A percentile compares a stretch with the other conserved stretches of the same genome.
These are phyloP conservation scores for Cucumis melo DNA, from an alignment of 306 rosid genomes.

Conservation along the genomic window DNA sequence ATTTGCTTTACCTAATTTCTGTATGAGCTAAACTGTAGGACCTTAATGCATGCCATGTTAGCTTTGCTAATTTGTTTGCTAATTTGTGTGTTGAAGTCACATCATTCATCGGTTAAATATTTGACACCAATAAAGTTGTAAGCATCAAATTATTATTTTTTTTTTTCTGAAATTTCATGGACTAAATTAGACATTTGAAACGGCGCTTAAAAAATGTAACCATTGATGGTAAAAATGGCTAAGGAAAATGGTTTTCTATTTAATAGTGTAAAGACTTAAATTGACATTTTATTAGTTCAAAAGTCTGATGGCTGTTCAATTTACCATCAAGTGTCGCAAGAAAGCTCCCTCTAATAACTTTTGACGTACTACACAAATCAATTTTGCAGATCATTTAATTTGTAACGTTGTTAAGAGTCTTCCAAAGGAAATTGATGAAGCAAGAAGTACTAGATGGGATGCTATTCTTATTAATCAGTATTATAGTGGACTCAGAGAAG, in stretches of 20 bases:
- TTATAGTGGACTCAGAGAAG: constrained; percentile 73
- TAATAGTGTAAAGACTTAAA: background rate
- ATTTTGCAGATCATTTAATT: constrained; percentile 53
- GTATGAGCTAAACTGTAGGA: background rate
- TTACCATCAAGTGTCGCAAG: background rate
- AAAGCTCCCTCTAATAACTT: background rate
- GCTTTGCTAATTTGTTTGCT: background rate
- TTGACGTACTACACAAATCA: background rate
- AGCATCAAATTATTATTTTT: background rate
- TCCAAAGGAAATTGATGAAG: constrained; percentile 58
- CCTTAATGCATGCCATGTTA: background rate
- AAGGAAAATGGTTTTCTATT: background rate
- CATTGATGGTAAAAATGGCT: background rate
- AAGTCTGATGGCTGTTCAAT: background rate
- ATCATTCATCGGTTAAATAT: background rate
- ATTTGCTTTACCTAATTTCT: background rate
- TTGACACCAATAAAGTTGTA: background rate
- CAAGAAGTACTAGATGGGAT: constrained; percentile 68
- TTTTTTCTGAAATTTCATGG: background rate
- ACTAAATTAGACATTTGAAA: background rate
- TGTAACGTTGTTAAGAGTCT: constrained; percentile 46
- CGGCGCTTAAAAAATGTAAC: background rate
- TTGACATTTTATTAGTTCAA: background rate
- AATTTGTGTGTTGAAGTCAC: background rate
- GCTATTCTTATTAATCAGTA: constrained; percentile 71